Evolutionary conservation across 2,329 filamentous ascomycete genomes (phyloP).

Genomic region (Colletotrichum orchidophilum): DNA sequence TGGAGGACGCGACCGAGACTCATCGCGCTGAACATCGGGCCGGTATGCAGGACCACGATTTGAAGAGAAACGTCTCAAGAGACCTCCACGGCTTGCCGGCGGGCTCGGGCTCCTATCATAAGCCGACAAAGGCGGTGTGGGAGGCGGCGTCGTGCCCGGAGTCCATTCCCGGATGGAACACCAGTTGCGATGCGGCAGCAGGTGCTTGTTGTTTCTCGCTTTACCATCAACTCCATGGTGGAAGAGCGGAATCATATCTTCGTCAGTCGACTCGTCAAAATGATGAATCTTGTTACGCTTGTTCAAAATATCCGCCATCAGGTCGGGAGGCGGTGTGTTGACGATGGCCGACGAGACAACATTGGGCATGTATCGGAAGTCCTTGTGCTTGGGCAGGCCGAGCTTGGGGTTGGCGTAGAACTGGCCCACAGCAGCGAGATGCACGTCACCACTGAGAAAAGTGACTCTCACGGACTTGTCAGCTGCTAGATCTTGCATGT

Average conservation of each 20-base stretch:
- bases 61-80: slow-evolving; percentile 58
- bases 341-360: slow-evolving; percentile 93
- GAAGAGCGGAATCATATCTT: slow-evolving; percentile 96
- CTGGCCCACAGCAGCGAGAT: slow-evolving; percentile 90
- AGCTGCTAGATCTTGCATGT: slow-evolving; percentile 91
- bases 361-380: slow-evolving; percentile 97
- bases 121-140: slow-evolving; percentile 67
- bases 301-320: slow-evolving; percentile 92
- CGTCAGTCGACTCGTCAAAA: slow-evolving; percentile 81
- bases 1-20: slow-evolving; percentile 55
- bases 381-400: slow-evolving; percentile 82
- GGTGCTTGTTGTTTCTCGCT: slow-evolving; percentile 86
- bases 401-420: slow-evolving; percentile 94
- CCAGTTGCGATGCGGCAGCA: slow-evolving; percentile 94
- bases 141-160: slow-evolving; percentile 78
- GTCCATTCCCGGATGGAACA: slow-evolving; percentile 89
- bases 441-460: slow-evolving; percentile 92
- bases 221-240: slow-evolving; percentile 89
- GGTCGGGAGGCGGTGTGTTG: slow-evolving; percentile 87
- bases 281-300: slow-evolving; percentile 87
- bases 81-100: slow-evolving; percentile 45
- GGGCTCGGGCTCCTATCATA: slow-evolving; percentile 54
- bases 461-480: slow-evolving; percentile 93
- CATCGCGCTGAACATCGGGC: slow-evolving; percentile 46
- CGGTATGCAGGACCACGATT: slow-evolving; percentile 47